Evolutionary conservation across 768 basidiomycete species (phyloP).

Genomic region (Pleurotus sapidus): DNA sequence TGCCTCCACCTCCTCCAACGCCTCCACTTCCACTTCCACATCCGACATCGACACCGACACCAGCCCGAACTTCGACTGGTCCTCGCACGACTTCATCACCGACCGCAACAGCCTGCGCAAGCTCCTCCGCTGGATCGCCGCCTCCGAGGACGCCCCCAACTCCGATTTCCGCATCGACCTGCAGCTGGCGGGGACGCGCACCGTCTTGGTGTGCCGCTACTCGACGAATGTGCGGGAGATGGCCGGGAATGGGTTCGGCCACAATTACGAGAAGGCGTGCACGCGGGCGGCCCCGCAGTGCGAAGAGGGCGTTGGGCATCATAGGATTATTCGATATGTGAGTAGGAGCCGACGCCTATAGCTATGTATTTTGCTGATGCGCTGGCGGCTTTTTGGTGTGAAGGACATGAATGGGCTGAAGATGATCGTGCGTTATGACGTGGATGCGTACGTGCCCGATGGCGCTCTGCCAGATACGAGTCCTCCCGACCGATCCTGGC

Average conservation of each 20-base stretch:
- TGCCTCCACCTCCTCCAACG: too few species aligned
- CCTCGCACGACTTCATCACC: conserved; percentile 46
- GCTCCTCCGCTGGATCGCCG: conserved; percentile 53
- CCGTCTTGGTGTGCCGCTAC: conserved; percentile 64
- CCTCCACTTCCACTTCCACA: too few species aligned
- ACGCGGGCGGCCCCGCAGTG: conserved; percentile 49
- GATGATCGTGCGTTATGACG: conserved; percentile 56
- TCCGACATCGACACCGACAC: too few species aligned
- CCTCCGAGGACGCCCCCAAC: conserved; percentile 16
- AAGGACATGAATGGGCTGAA: conserved; percentile 59
- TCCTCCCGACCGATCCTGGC: not conserved
- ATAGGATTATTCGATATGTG: conserved; percentile 64
- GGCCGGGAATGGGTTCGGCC: conserved; percentile 45
- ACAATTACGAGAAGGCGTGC: conserved; percentile 58
- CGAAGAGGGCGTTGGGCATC: conserved; percentile 51
- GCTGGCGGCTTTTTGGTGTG: too few species aligned
- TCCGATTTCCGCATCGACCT: conserved; percentile 68
- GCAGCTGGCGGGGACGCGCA: conserved; percentile 56
- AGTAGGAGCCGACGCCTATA: conserved; percentile 14
- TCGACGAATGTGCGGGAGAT: conserved; percentile 32
- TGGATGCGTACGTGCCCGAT: conserved; percentile 43
- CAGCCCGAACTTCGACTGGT: conserved; percentile 34
- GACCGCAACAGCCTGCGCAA: conserved; percentile 69
- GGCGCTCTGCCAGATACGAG: conserved; percentile 19
- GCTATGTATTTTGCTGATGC: too few species aligned